Evolutionary conservation across 306 rosid species (phyloP).

Genomic region (Vachellia collinsii): DNA sequence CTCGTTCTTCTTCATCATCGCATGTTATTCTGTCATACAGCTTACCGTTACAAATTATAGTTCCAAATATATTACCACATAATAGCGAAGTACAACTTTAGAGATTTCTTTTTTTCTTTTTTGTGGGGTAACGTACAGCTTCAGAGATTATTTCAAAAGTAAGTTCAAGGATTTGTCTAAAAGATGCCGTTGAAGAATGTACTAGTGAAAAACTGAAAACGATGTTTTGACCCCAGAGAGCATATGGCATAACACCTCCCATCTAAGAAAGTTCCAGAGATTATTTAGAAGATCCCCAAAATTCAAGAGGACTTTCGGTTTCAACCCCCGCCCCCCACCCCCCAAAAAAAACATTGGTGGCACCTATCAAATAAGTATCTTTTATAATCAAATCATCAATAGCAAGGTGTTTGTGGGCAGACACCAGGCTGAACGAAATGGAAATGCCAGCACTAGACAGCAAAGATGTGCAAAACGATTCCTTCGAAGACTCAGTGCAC

Average conservation of each 20-base stretch:
- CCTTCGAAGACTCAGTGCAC: not conserved
- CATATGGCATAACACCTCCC: not conserved
- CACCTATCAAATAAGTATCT: slow-evolving; percentile 5
- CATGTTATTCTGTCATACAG: slow-evolving; percentile 67
- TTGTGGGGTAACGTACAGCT: slow-evolving; percentile 1
- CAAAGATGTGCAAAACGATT: slow-evolving; percentile 1
- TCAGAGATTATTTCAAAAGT: not conserved
- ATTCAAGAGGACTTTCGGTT: not conserved
- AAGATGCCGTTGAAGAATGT: not conserved
- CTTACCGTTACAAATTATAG: not conserved
- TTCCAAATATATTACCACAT: not conserved
- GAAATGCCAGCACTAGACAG: not conserved
- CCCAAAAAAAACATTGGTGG: not conserved
- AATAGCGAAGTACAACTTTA: slow-evolving; percentile 18
- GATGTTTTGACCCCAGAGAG: not conserved
- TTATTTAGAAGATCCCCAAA: not conserved
- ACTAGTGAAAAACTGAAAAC: not conserved
- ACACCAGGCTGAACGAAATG: not conserved
- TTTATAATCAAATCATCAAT: slow-evolving; percentile 13
- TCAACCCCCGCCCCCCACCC: no score
- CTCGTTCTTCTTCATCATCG: slow-evolving; percentile 91
- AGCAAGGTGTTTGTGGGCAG: not conserved
- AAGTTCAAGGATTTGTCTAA: not conserved
- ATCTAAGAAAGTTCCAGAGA: not conserved
- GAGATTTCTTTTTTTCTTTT: no score